Conservation (phyloP, 2,329 filamentous ascomycete genomes). For the Epichloe typhina region DNA sequence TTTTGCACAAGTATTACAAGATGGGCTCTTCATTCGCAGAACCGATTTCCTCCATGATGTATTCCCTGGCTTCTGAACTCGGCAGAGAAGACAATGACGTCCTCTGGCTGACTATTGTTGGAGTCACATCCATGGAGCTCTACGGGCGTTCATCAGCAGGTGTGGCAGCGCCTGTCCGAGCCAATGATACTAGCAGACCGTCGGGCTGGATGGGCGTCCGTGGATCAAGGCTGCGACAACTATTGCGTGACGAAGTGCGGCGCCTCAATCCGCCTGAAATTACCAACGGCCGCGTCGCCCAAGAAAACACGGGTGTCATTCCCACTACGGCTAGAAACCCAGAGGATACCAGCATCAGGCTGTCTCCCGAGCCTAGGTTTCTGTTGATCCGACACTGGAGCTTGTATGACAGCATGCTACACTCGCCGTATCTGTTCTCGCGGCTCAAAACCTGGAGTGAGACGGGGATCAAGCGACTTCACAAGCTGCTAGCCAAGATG, state of each 20-base stretch:
- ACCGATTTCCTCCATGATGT: conserved; percentile 86
- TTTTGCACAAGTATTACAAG: conserved; percentile 73
- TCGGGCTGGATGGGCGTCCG: conserved; percentile 72
- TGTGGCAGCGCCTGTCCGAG: conserved; percentile 47
- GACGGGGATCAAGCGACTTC: conserved; percentile 69
- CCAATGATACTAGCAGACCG: conserved; percentile 40
- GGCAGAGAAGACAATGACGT: conserved; percentile 95
- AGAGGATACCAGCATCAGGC: conserved; percentile 79
- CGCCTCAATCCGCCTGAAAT: conserved; percentile 74
- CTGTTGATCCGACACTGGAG: conserved; percentile 93
- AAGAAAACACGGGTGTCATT: conserved; percentile 67
- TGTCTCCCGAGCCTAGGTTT: conserved; percentile 89
- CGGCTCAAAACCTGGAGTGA: conserved; percentile 92
- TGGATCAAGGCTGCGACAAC: conserved; percentile 70
- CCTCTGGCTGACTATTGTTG: conserved; percentile 88
- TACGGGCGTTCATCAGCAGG: conserved; percentile 79
- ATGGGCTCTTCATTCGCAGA: conserved; percentile 86
- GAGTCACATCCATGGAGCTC: conserved; percentile 84
- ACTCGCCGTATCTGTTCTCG: conserved; percentile 88
- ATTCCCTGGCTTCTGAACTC: conserved; percentile 86
- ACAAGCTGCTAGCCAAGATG: conserved; percentile 96
- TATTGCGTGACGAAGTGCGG: conserved; percentile 84
- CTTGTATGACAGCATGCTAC: conserved; percentile 95
- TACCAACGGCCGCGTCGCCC: conserved; percentile 45
- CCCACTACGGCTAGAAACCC: conserved; percentile 79